Base-by-base conservation (phyloP, 2,329 filamentous ascomycete species). In the Blastomyces emzantsi region DNA sequence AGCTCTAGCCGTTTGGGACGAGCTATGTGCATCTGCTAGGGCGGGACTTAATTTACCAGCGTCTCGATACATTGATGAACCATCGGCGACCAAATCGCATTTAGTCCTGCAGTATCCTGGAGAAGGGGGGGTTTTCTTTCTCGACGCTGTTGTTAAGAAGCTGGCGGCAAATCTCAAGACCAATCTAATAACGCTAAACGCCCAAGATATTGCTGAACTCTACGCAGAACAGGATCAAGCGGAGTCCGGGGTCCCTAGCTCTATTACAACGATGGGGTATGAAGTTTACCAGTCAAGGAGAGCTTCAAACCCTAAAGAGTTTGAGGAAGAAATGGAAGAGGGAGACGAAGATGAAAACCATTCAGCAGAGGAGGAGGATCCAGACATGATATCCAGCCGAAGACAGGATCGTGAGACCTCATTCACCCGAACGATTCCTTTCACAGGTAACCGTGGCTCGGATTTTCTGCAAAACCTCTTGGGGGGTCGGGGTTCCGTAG, bases 61-160 rank as follows among this genome's bases (percentile, higher is more conserved):
- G 8, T 64, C 70, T 13, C 73, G 75, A 51, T 77, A 76, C 64
- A 72, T 76, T 60, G 77, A 79, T 60, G 77, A 78, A n/a, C 80
- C 81, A 57, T 76, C 80, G 2, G 75, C 78, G 30, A 73, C 75
- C 39, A 84, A 84, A 66, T 81, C 83, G 3, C 82, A 87, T 67
- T 74, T 86, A 22, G 78, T 84, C 5, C 74, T 88, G 15, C 82
- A 85, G 63, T 87, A 85, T 66, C 84, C 85, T 1, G 79, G 80
- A 33, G 79, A 82, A 52, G 81, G 83, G 57, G 82, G 79, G 49
- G 83, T 80, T 63, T 72, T 74, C 57, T 81, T 83, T 66, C 74
- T 90, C 45, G 82, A 87, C 66, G 75, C 78, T 3, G 77, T 90
- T n/a, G 83, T 92, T 1, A 80, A 84, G 64, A 81, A 84, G 60